phyloP scores from a whole-genome alignment of 306 rosid species.

The Delonix regia region DNA sequence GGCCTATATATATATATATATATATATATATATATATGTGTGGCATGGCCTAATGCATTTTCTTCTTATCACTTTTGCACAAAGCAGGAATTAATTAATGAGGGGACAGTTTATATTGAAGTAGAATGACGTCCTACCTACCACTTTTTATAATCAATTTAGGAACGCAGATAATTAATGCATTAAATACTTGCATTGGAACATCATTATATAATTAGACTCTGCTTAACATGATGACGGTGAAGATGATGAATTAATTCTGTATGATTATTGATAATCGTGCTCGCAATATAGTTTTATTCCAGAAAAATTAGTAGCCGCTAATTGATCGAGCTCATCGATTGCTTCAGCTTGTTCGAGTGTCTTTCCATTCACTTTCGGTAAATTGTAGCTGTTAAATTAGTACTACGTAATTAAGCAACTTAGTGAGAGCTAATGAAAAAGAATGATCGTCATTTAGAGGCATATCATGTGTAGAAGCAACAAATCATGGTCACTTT shows the following conservation, averaged over 20 bases:
- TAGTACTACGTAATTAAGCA: neutral
- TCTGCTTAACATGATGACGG: neutral
- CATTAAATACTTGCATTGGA: neutral
- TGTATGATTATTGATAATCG: neutral
- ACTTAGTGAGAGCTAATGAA: neutral
- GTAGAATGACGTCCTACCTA: constrained; percentile 33
- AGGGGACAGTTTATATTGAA: neutral
- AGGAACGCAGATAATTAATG: neutral
- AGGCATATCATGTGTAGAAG: neutral
- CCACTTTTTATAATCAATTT: neutral
- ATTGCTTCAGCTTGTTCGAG: neutral
- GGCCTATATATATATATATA: too few relatives aligned
- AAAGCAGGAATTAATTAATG: neutral
- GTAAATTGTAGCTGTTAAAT: neutral
- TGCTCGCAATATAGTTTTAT: neutral
- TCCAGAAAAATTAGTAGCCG: neutral
- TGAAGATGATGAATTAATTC: neutral
- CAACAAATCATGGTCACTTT: neutral
- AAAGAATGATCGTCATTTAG: neutral
- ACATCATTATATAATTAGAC: neutral
- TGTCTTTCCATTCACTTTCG: neutral
- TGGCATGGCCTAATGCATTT: neutral
- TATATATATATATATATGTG: too few relatives aligned
- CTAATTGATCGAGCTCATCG: neutral
- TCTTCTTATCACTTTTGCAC: neutral